phyloP scores from a whole-genome alignment of 2,329 filamentous ascomycete species.

The Talaromyces sp. region DNA sequence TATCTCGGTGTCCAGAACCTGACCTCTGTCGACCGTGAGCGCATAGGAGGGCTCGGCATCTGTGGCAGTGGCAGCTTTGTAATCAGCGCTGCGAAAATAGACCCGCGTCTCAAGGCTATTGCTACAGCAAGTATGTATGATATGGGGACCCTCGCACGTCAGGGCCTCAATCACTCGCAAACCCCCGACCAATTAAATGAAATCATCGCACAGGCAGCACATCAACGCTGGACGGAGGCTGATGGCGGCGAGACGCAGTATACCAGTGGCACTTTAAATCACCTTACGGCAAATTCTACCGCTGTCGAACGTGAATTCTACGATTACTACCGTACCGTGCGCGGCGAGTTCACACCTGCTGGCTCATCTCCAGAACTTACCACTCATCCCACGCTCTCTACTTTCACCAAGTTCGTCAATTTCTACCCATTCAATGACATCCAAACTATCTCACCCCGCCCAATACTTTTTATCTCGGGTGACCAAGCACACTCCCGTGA shows the following conservation, averaged over 20 bases:
- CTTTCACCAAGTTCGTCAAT: slow-evolving; percentile 33
- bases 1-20: slow-evolving; percentile 23
- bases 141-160: slow-evolving; percentile 8
- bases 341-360: slow-evolving; percentile 30
- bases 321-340: slow-evolving; percentile 37
- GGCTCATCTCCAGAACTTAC: slow-evolving; percentile 26
- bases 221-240: slow-evolving; percentile 25
- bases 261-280: slow-evolving; percentile 22
- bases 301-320: slow-evolving; percentile 32
- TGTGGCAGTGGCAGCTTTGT: slow-evolving; percentile 30
- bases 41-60: slow-evolving; percentile 32
- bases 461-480: slow-evolving; percentile 26
- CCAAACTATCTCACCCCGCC: slow-evolving; percentile 27
- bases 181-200: slow-evolving; percentile 16
- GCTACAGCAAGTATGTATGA: slow-evolving; percentile 10
- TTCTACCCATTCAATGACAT: slow-evolving; percentile 30
- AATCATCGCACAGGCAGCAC: slow-evolving; percentile 13
- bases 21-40: slow-evolving; percentile 25
- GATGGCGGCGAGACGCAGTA: slow-evolving; percentile 17
- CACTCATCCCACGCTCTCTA: slow-evolving; percentile 35
- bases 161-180: slow-evolving; percentile 6
- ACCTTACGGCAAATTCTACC: slow-evolving; percentile 22
- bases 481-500: slow-evolving; percentile 27
- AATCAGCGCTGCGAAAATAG: slow-evolving; percentile 26
- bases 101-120: slow-evolving; percentile 4